Evolutionary conservation across 148 eudicot species (phyloP).

Genomic region (Spergularia bocconei): DNA sequence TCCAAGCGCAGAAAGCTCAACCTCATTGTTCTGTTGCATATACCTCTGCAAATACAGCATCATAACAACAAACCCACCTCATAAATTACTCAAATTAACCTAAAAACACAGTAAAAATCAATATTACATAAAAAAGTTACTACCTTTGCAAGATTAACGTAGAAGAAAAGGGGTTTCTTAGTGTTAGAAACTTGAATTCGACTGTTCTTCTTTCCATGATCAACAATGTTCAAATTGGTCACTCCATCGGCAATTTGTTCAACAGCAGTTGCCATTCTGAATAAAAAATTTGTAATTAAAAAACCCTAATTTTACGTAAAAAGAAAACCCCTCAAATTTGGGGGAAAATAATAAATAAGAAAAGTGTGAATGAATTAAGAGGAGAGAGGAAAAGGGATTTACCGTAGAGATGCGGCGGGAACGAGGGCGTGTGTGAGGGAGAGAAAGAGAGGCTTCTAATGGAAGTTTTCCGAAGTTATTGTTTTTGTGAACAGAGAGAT

Average conservation of each 20-base stretch:
- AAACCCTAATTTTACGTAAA: slow-evolving; percentile 19
- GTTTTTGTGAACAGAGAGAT: background rate
- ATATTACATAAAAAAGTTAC: background rate
- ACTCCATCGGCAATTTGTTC: slow-evolving; percentile 51
- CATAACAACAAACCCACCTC: background rate
- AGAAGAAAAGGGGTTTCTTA: slow-evolving; percentile 65
- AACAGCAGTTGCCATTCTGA: slow-evolving; percentile 31
- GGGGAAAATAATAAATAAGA: background rate
- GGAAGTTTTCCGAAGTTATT: background rate
- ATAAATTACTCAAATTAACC: background rate
- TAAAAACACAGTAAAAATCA: background rate
- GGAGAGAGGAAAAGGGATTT: no score
- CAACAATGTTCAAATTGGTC: slow-evolving; percentile 38
- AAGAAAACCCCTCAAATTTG: background rate
- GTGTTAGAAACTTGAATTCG: slow-evolving; percentile 69
- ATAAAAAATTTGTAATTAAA: background rate
- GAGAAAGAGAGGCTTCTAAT: background rate
- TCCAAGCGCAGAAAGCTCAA: slow-evolving; percentile 68
- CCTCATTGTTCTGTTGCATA: slow-evolving; percentile 62
- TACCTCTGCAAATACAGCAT: slow-evolving; percentile 37
- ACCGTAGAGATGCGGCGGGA: no score
- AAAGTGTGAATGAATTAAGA: no score
- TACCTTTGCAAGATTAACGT: slow-evolving; percentile 74
- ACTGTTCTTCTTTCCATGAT: slow-evolving; percentile 40
- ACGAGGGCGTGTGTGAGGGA: no score